Evolutionary conservation across 352 stramenopile species (phyloP).

Genomic region (Pythium chondricola): DNA sequence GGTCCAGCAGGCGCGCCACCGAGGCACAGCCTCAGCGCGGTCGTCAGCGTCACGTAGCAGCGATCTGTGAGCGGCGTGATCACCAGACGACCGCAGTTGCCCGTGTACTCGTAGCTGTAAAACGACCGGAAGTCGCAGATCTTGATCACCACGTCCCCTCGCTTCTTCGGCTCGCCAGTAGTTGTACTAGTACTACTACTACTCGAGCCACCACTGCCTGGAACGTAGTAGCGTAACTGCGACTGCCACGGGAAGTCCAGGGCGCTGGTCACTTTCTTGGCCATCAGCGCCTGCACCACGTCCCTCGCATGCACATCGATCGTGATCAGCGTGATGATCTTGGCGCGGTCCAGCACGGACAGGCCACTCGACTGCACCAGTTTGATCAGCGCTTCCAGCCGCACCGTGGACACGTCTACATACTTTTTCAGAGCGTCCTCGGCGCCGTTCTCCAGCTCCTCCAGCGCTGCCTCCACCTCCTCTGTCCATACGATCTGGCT

Average conservation of each 20-base stretch:
- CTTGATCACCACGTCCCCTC: conserved; percentile 74
- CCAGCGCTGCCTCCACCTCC: conserved; percentile 85
- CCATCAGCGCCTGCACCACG: conserved; percentile 89
- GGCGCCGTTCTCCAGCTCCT: conserved; percentile 93
- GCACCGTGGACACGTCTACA: conserved; percentile 86
- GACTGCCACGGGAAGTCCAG: conserved; percentile 94
- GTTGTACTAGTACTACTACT: conserved; percentile 5
- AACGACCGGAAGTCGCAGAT: conserved; percentile 89
- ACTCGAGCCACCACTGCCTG: conserved; percentile 25
- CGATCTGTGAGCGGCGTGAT: conserved; percentile 82
- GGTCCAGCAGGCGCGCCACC: conserved; percentile 73
- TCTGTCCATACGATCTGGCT: conserved; percentile 94
- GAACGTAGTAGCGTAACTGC: conserved; percentile 92
- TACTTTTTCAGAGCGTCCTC: conserved; percentile 95
- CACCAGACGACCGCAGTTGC: conserved; percentile 88
- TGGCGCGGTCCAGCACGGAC: conserved; percentile 66
- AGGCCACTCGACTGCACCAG: conserved; percentile 85
- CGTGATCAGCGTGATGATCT: conserved; percentile 97
- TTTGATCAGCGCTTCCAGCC: conserved; percentile 91
- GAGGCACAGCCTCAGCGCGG: conserved; percentile 67
- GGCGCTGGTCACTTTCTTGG: conserved; percentile 89
- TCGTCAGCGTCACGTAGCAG: conserved; percentile 84
- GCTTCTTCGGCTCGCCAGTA: conserved; percentile 21
- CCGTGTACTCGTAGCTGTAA: conserved; percentile 96
- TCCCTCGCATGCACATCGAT: conserved; percentile 96